phyloP scores from a whole-genome alignment of 2,329 filamentous ascomycete genomes.

The Fusarium sarcochroum region DNA sequence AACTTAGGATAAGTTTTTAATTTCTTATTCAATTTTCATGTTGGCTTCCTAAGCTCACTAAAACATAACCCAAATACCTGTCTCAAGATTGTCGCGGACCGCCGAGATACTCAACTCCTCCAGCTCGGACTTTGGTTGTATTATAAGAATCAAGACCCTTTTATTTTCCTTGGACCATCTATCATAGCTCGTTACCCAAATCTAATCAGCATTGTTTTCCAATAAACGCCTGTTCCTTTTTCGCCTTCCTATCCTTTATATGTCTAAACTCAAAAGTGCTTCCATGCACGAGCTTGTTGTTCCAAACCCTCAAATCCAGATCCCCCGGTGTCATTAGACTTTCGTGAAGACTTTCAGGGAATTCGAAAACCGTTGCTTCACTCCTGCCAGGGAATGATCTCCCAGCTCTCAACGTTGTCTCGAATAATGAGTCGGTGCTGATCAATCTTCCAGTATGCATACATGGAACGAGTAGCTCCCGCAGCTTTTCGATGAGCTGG shows the following conservation, averaged over 20 bases:
- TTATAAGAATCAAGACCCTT: constrained; percentile 14
- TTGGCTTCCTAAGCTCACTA: too few species aligned
- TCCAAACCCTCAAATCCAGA: neutral
- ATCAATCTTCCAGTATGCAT: constrained; percentile 78
- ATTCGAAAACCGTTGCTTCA: constrained; percentile 18
- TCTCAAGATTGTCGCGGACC: too few species aligned
- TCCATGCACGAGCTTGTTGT: neutral
- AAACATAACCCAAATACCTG: too few species aligned
- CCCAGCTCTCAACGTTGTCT: constrained; percentile 75
- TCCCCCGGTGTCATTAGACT: constrained; percentile 8
- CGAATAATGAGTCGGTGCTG: constrained; percentile 77
- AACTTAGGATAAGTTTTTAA: too few species aligned
- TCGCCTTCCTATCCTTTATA: neutral
- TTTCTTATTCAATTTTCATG: too few species aligned
- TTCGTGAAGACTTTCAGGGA: neutral
- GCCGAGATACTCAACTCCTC: neutral
- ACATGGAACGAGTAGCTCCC: constrained; percentile 74
- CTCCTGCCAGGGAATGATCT: constrained; percentile 69
- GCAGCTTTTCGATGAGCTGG: constrained; percentile 75
- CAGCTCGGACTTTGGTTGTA: neutral
- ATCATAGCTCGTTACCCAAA: constrained; percentile 13
- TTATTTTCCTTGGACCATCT: constrained; percentile 27
- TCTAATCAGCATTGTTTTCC: neutral
- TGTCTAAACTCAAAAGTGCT: neutral
- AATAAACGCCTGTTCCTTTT: constrained; percentile 30